A percentile compares a stretch with the other conserved stretches of the same genome.
Evolutionary conservation across 441 rosid genomes (phyloP).

Genomic region (Adansonia grandidieri): DNA sequence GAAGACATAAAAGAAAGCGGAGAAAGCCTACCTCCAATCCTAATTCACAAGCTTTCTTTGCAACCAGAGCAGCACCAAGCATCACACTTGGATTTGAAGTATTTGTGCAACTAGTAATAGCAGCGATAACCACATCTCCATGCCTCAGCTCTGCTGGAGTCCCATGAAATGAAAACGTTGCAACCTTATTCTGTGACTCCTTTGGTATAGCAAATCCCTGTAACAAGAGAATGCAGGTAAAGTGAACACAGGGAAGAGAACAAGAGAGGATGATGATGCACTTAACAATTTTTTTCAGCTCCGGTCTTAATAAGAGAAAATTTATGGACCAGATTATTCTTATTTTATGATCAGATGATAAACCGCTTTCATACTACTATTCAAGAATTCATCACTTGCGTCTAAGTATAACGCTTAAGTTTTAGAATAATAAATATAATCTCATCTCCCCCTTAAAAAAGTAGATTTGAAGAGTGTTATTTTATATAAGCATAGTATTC

Average conservation of each 20-base stretch:
- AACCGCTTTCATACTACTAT: neutral
- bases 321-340: neutral
- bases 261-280: conserved; percentile 13
- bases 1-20: conserved; percentile 22
- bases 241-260: conserved; percentile 10
- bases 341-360: conserved; percentile 4
- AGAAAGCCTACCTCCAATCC: conserved; percentile 66
- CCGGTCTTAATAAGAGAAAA: neutral
- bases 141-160: conserved; percentile 77
- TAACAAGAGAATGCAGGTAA: conserved; percentile 26
- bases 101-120: conserved; percentile 97
- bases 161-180: conserved; percentile 68
- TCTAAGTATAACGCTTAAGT: neutral
- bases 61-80: conserved; percentile 98
- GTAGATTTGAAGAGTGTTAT: conserved; percentile 14
- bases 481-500: neutral
- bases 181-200: conserved; percentile 80
- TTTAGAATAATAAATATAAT: neutral
- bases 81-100: conserved; percentile 96
- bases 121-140: conserved; percentile 94
- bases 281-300: conserved; percentile 6
- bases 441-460: conserved; percentile 5
- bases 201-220: conserved; percentile 91
- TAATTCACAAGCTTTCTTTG: conserved; percentile 84
- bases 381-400: conserved; percentile 9